Conservation (phyloP, 2,329 filamentous ascomycete species). For the Clathrospora elynae region DNA sequence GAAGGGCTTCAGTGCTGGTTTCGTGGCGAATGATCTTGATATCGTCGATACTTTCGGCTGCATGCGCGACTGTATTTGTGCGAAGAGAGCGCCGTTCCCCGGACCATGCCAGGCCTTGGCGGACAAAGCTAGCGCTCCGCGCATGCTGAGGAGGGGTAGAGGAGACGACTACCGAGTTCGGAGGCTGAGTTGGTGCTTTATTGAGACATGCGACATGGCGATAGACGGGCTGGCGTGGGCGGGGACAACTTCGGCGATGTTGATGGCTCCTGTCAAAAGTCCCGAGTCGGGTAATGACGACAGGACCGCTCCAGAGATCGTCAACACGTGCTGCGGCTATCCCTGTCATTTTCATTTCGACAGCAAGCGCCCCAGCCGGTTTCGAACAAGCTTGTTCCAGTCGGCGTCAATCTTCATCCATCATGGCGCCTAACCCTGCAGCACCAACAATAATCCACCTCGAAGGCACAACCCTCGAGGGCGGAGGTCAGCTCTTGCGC, state of each 20-base stretch:
- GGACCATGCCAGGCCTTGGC: conserved; percentile 44
- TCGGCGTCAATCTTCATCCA: neutral
- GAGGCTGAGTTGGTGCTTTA: conserved; percentile 18
- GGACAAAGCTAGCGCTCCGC: conserved; percentile 37
- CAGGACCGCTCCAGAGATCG: conserved; percentile 21
- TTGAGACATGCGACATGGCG: conserved; percentile 34
- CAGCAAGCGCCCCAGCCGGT: too few relatives aligned
- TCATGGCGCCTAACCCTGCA: conserved; percentile 10
- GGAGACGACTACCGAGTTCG: conserved; percentile 30
- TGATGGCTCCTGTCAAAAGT: conserved; percentile 33
- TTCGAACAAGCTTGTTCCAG: neutral
- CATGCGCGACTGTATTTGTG: conserved; percentile 38
- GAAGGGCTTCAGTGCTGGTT: conserved; percentile 5
- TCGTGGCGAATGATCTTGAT: conserved; percentile 26
- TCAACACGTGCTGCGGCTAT: conserved; percentile 30
- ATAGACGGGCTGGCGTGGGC: conserved; percentile 12
- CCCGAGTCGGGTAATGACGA: conserved; percentile 40
- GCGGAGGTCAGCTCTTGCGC: conserved; percentile 65
- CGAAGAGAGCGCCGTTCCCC: conserved; percentile 43
- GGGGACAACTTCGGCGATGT: conserved; percentile 19
- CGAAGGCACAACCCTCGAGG: conserved; percentile 64
- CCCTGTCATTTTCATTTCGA: conserved; percentile 12
- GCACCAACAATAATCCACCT: conserved; percentile 40
- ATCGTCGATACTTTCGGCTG: conserved; percentile 20
- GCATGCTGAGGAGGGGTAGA: conserved; percentile 40